A percentile compares a stretch with the other conserved stretches of the same genome.
These are phyloP conservation scores for Aspergillus sp. DNA, from an alignment of 2,329 filamentous ascomycete genomes.

Conservation along the genomic window DNA sequence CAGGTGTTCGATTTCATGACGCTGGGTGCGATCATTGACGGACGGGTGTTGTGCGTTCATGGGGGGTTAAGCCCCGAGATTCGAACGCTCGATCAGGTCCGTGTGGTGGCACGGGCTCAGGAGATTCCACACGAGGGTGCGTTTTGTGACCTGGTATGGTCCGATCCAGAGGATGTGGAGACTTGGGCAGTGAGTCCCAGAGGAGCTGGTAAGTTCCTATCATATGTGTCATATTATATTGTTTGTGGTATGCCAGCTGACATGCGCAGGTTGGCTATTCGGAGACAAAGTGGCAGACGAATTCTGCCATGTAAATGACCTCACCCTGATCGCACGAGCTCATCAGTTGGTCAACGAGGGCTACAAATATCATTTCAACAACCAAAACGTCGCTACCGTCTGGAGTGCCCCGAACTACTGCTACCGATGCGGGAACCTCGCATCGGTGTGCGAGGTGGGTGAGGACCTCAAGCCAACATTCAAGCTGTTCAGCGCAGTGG, in stretches of 20 bases:
- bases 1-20: constrained; percentile 72
- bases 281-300: constrained; percentile 65
- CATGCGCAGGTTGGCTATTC: constrained; percentile 47
- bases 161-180: constrained; percentile 63
- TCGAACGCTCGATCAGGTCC: constrained; percentile 65
- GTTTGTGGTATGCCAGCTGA: neutral
- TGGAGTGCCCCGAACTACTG: constrained; percentile 86
- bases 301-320: constrained; percentile 68
- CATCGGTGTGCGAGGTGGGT: constrained; percentile 79
- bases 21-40: constrained; percentile 64
- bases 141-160: constrained; percentile 71
- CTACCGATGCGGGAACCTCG: constrained; percentile 92
- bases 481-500: constrained; percentile 46
- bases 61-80: constrained; percentile 66
- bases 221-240: neutral
- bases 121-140: constrained; percentile 71
- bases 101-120: constrained; percentile 64
- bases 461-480: constrained; percentile 83
- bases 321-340: constrained; percentile 63
- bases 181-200: constrained; percentile 62
- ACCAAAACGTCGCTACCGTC: constrained; percentile 83
- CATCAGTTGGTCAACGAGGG: constrained; percentile 71
- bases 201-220: constrained; percentile 50
- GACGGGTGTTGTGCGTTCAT: constrained; percentile 65
- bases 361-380: constrained; percentile 87